Evolutionary conservation across 1,139 yeast species (phyloP).

Genomic region (Lodderomyces jiufengensis): DNA sequence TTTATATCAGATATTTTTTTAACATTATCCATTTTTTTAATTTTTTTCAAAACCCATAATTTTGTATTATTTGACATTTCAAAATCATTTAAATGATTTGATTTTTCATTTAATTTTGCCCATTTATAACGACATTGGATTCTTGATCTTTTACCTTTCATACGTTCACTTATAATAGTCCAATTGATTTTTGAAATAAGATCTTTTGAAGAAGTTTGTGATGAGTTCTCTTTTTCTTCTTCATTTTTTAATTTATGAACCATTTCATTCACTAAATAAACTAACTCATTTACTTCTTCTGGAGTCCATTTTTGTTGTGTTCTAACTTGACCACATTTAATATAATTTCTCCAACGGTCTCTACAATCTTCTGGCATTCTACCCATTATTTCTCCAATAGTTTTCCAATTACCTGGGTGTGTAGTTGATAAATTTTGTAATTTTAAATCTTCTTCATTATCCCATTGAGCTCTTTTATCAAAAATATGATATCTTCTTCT

Average conservation of each 20-base stretch:
- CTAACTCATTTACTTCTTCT: constrained; percentile 65
- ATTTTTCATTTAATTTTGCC: constrained; percentile 71
- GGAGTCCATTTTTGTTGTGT: constrained; percentile 74
- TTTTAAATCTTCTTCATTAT: constrained; percentile 68
- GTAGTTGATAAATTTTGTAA: constrained; percentile 61
- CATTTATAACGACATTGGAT: constrained; percentile 95
- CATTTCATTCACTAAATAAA: constrained; percentile 50
- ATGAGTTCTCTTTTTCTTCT: constrained; percentile 2
- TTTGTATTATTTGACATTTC: constrained; percentile 50
- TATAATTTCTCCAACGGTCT: constrained; percentile 93
- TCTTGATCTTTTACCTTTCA: constrained; percentile 85
- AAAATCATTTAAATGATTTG: constrained; percentile 47
- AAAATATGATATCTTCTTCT: constrained; percentile 85
- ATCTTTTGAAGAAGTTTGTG: not conserved
- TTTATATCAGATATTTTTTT: constrained; percentile 51
- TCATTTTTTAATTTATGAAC: constrained; percentile 13
- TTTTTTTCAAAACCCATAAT: constrained; percentile 53
- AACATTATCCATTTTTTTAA: constrained; percentile 45
- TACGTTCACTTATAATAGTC: constrained; percentile 84
- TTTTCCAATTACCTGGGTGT: constrained; percentile 81
- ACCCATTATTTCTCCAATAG: constrained; percentile 70
- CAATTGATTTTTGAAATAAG: constrained; percentile 53
- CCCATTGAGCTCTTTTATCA: constrained; percentile 87
- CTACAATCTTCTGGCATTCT: constrained; percentile 98
- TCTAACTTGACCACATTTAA: constrained; percentile 80